Base-by-base conservation (phyloP, 345 rosid genomes). In the Lagerstroemia speciosa region DNA sequence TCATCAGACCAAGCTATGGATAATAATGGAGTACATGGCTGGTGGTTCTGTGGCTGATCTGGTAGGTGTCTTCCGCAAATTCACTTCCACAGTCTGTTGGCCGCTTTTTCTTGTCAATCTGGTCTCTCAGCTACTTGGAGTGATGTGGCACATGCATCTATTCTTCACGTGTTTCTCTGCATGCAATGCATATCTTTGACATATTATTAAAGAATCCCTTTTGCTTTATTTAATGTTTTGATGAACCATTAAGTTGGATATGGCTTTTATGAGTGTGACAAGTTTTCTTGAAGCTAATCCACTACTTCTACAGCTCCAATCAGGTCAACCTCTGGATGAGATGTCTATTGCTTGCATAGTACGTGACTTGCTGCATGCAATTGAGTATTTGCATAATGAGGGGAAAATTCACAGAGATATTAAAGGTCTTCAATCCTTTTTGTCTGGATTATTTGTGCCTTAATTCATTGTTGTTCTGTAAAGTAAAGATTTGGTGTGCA, bases 1-100 rank as follows among this genome's bases (percentile, higher is more conserved):
- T 71, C 87, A 90, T 73, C 98, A 89, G 81, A 94, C 99, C 69
- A 94, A 94, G 84, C 78, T 94, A 57, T 94, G 99, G 97, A 94
- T 95, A 81, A 90, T 95, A 77, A 95, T 94, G 97, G 99, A 94
- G 72, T 94, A 79, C 80, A 95, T 94, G 99, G 97, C 98, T 12
- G 98, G 99, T 78, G 99, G 98, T 75, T 94, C 99, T 68, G 99
- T 94, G 80, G 98, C 99, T 77, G 99, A 92, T 81, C 91, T 95
- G 48, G 99, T 95, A 87, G 70, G 96, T 88, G 72, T 80, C 83
- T 75, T 81, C 71, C 62, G 7, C 50, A 66, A 52, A 57, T 64
- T 65, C 74, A 68, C 55, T 72, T 48, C 31, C 32, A 58, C 20
- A 26, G 9, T 27, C 19, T 26, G 27, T 58, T 58, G 33, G 67